phyloP scores from a whole-genome alignment of 768 basidiomycete genomes.

The Xerocomellus intermedius region DNA sequence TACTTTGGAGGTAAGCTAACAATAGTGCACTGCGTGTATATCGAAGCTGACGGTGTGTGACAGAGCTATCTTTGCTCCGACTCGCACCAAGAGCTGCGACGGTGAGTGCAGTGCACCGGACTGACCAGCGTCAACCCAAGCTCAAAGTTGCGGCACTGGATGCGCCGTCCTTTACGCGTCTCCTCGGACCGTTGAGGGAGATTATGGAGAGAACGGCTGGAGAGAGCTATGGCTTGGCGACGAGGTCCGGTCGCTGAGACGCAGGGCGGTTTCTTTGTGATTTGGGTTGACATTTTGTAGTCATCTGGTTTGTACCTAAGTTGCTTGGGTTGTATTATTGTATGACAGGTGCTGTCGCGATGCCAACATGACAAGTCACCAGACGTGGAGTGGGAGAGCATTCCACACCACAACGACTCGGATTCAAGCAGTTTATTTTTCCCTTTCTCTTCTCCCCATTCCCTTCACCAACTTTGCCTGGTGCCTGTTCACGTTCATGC shows the following conservation, averaged over 20 bases:
- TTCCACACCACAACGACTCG: neutral
- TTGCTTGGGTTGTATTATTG: conserved; percentile 1
- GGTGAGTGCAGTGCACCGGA: conserved; percentile 68
- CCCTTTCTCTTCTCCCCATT: neutral
- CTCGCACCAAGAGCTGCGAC: conserved; percentile 94
- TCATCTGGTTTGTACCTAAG: conserved; percentile 8
- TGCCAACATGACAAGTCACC: conserved; percentile 27
- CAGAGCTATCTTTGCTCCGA: conserved; percentile 89
- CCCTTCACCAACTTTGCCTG: neutral
- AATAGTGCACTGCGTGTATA: neutral
- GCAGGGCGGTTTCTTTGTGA: neutral
- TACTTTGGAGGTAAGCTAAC: conserved; percentile 95
- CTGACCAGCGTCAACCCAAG: conserved; percentile 50
- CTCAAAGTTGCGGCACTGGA: conserved; percentile 94
- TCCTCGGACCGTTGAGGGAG: conserved; percentile 89
- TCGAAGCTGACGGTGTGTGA: conserved; percentile 7
- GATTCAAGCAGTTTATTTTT: neutral
- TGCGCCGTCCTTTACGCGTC: conserved; percentile 88
- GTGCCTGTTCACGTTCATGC: conserved; percentile 10
- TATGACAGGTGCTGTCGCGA: conserved; percentile 23
- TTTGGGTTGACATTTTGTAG: conserved; percentile 8
- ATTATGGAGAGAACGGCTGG: conserved; percentile 92
- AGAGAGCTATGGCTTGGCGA: conserved; percentile 55
- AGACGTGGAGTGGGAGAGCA: conserved; percentile 16
- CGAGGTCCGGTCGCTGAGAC: conserved; percentile 34